Evolutionary conservation across 2,329 filamentous ascomycete genomes (phyloP).

Genomic region (Penicillium brasilianum): DNA sequence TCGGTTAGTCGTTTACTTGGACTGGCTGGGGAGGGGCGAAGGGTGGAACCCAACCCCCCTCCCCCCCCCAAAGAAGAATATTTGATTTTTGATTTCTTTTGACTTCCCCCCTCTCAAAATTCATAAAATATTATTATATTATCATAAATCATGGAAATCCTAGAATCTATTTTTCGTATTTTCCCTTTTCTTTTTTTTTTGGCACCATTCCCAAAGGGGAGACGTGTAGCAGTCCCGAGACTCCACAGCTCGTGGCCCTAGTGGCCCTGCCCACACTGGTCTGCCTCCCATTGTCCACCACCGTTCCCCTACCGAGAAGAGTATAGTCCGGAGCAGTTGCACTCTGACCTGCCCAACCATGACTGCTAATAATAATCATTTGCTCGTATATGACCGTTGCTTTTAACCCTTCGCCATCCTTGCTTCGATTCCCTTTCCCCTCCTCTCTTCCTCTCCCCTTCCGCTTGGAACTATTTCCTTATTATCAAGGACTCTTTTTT

Average conservation of each 20-base stretch:
- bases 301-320: not conserved
- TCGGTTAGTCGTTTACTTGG: constrained; percentile 18
- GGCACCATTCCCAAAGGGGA: constrained; percentile 6
- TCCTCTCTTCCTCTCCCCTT: constrained; percentile 16
- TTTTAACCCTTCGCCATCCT: constrained; percentile 35
- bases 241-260: constrained; percentile 30
- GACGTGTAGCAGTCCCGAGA: constrained; percentile 18
- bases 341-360: constrained; percentile 27
- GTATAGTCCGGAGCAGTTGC: constrained; percentile 22
- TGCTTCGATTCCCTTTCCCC: constrained; percentile 30
- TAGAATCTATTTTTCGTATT: not conserved
- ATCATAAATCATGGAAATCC: constrained; percentile 1
- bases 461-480: constrained; percentile 10
- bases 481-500: constrained; percentile 23
- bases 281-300: not conserved
- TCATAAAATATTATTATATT: not conserved
- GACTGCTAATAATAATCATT: constrained; percentile 35
- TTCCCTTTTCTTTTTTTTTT: constrained; percentile 5
- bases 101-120: not conserved
- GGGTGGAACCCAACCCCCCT: constrained; percentile 12
- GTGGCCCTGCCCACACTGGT: constrained; percentile 5
- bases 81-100: constrained; percentile 12
- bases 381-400: constrained; percentile 29
- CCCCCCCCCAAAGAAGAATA: constrained; percentile 9
- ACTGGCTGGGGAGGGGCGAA: constrained; percentile 16